Conservation (phyloP, 305 asterid species). For the Ajuga reptans region DNA sequence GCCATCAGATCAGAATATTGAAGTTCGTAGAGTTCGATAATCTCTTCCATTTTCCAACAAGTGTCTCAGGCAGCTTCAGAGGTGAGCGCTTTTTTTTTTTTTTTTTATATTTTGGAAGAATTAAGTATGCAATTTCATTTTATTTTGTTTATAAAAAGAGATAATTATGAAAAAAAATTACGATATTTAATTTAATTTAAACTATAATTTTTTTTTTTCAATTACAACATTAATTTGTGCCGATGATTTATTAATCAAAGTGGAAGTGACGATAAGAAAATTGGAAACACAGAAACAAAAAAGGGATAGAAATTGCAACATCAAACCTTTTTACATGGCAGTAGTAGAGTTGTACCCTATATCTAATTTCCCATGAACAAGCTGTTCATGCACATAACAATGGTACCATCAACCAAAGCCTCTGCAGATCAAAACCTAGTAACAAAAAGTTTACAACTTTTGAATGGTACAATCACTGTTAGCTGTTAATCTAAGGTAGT, state of each 20-base stretch:
- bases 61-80: background rate
- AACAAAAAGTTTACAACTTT: background rate
- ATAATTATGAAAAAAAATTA: too few relatives aligned
- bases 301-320: background rate
- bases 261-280: too few relatives aligned
- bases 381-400: slow-evolving; percentile 29
- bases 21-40: slow-evolving; percentile 47
- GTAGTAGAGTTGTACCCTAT: background rate
- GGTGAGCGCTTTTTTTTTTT: background rate
- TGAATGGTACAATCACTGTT: slow-evolving; percentile 4
- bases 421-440: background rate
- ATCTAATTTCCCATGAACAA: slow-evolving; percentile 34
- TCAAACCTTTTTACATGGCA: background rate
- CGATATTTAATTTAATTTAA: too few relatives aligned
- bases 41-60: slow-evolving; percentile 36
- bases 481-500: slow-evolving; percentile 15
- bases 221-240: too few relatives aligned
- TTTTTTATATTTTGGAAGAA: too few relatives aligned
- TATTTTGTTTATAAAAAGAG: too few relatives aligned
- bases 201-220: too few relatives aligned
- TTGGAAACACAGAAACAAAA: background rate
- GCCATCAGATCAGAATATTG: slow-evolving; percentile 46
- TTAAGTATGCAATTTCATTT: too few relatives aligned
- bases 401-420: background rate
- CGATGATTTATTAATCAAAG: too few relatives aligned